These are phyloP conservation scores for Fonsecaea nubica DNA, from an alignment of 2,329 filamentous ascomycete genomes.

Conservation along the genomic window DNA sequence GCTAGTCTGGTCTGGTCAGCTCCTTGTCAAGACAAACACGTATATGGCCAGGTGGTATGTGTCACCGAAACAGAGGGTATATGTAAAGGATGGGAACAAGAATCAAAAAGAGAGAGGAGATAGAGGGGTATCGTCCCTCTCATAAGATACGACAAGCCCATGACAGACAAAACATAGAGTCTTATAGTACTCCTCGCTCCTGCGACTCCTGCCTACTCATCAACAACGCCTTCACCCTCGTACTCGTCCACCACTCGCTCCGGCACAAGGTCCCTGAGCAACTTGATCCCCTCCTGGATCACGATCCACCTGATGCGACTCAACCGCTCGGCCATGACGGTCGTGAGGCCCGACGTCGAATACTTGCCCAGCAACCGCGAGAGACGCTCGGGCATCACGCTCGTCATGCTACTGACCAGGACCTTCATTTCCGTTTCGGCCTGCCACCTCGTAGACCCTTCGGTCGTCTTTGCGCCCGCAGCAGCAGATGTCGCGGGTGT, in stretches of 20 bases:
- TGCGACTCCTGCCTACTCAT: background rate
- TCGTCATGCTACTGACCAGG: slow-evolving; percentile 47
- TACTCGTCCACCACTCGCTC: slow-evolving; percentile 26
- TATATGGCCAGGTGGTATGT: too few species aligned
- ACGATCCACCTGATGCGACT: slow-evolving; percentile 67
- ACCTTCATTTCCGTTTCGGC: slow-evolving; percentile 46
- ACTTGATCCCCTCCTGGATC: slow-evolving; percentile 66
- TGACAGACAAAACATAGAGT: too few species aligned
- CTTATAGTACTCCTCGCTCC: too few species aligned
- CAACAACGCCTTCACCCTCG: background rate
- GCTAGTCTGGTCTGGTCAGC: too few species aligned
- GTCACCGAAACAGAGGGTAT: too few species aligned
- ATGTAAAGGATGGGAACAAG: too few species aligned
- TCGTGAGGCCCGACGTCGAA: slow-evolving; percentile 60
- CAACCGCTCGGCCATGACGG: slow-evolving; percentile 62
- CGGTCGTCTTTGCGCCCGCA: slow-evolving; percentile 35
- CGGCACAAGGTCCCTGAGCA: slow-evolving; percentile 48
- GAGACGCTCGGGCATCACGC: slow-evolving; percentile 44
- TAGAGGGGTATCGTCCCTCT: too few species aligned
- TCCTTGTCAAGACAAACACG: too few species aligned
- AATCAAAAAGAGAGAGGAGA: too few species aligned
- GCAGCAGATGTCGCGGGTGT: background rate
- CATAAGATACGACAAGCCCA: too few species aligned
- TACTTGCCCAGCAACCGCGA: slow-evolving; percentile 52
- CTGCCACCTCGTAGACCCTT: slow-evolving; percentile 40